Base-by-base conservation (phyloP, 2,329 filamentous ascomycete genomes). In the Fusarium cicatricum region DNA sequence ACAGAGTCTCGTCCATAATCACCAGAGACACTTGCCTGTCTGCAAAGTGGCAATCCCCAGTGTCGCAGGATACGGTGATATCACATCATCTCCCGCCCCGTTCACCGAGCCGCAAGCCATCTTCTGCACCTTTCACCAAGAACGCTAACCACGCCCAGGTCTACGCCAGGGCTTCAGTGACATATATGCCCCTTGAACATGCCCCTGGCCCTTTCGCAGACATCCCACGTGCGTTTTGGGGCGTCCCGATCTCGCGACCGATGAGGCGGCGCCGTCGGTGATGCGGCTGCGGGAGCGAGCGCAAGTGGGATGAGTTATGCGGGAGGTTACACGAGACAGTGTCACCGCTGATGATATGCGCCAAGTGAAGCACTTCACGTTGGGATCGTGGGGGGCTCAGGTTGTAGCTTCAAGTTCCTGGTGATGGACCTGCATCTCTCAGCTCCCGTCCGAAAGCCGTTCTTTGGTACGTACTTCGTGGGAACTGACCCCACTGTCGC, bases 201-300 rank as follows among this genome's bases (percentile, higher is more conserved):
- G 45, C 37, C 42, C 40, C 40, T 23, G 52, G 19, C 33, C 52
- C 44, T 51, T 44, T 52, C 28, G 11, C 36, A 16, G 23, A 28
- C 32, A 43, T 58, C 55, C 57, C 64, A 66, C 64, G 64, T 67
- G 62, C 15, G 26, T 26, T 40, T 15, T 21, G 33, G 52, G 40
- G 34, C 54, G 36, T 7, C 64, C 61, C 43, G 52, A 67, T 67
- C 51, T 40, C 46, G 61, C 51, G 58, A 67, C 64, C 64, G 64
- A 31, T 37, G 31, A 34, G 31, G 43, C 40, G 21, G 16, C n/a
- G 10, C 28, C 15, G n/a, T 38, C 41, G 29, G 31, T 26, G 15
- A 23, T 46, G 41, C 36, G 26, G 38, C 59, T 41, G 38, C 26
- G 34, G 43, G 42, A 31, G 23, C 12, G 12, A 36, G 38, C 23